Conservation (phyloP, 2,329 filamentous ascomycete species). For the Colletotrichum sp. region DNA sequence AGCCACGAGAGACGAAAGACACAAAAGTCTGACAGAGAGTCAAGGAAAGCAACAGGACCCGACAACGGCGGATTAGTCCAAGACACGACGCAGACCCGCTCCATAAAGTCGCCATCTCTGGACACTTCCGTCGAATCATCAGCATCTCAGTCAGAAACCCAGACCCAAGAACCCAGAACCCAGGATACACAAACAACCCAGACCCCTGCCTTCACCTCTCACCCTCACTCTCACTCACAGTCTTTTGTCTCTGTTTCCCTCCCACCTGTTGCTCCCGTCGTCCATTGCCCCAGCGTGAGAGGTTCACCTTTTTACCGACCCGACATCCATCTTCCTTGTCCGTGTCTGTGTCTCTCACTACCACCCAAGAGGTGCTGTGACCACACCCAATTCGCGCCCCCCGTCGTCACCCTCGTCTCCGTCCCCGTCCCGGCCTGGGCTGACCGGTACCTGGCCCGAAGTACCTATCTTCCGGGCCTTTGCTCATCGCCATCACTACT, state of each 20-base stretch:
- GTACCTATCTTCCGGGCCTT: background rate
- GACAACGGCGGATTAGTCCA: background rate
- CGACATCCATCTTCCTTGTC: background rate
- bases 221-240: background rate
- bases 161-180: background rate
- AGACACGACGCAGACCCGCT: background rate
- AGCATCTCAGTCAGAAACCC: background rate
- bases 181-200: background rate
- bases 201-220: background rate
- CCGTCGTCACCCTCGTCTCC: background rate
- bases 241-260: background rate
- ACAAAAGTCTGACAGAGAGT: background rate
- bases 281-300: background rate
- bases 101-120: background rate
- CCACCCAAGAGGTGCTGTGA: background rate
- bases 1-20: background rate
- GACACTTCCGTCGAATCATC: background rate
- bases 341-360: background rate
- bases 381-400: background rate
- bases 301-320: background rate
- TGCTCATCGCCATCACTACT: background rate
- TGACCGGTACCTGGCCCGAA: constrained; percentile 6
- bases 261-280: background rate
- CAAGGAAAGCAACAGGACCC: background rate
- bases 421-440: constrained; percentile 5